Evolutionary conservation across 1,139 yeast genomes (phyloP).

Genomic region (Kodamaea derodonti): DNA sequence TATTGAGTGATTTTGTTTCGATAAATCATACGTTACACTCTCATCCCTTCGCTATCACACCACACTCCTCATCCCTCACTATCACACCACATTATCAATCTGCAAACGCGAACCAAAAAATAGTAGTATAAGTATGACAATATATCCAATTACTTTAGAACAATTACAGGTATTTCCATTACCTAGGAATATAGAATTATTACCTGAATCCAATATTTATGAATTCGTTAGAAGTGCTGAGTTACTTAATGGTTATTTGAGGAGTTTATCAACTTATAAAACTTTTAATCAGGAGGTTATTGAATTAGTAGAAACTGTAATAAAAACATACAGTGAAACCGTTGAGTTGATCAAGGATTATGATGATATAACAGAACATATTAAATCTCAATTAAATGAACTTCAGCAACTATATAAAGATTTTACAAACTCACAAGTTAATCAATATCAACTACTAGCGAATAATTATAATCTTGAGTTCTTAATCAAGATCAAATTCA

Average conservation of each 20-base stretch:
- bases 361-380: conserved; percentile 18
- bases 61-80: too few relatives aligned
- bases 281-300: conserved; percentile 16
- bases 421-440: conserved; percentile 34
- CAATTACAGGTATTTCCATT: conserved; percentile 25
- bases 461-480: conserved; percentile 34
- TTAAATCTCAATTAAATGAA: conserved; percentile 23
- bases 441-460: conserved; percentile 39
- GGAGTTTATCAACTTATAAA: conserved; percentile 21
- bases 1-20: too few relatives aligned
- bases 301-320: conserved; percentile 17
- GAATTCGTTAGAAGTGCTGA: conserved; percentile 26
- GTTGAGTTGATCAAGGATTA: conserved; percentile 26
- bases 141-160: conserved; percentile 7
- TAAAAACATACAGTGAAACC: conserved; percentile 22
- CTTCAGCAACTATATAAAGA: conserved; percentile 29
- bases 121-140: not conserved
- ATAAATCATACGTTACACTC: too few relatives aligned
- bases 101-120: not conserved
- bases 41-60: too few relatives aligned
- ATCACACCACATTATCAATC: too few relatives aligned
- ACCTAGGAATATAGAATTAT: conserved; percentile 23
- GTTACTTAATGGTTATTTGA: conserved; percentile 31
- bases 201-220: conserved; percentile 26
- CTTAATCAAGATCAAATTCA: conserved; percentile 26